phyloP scores from a whole-genome alignment of 1,284 basidiomycete species.

The Anthracocystis setariae region DNA sequence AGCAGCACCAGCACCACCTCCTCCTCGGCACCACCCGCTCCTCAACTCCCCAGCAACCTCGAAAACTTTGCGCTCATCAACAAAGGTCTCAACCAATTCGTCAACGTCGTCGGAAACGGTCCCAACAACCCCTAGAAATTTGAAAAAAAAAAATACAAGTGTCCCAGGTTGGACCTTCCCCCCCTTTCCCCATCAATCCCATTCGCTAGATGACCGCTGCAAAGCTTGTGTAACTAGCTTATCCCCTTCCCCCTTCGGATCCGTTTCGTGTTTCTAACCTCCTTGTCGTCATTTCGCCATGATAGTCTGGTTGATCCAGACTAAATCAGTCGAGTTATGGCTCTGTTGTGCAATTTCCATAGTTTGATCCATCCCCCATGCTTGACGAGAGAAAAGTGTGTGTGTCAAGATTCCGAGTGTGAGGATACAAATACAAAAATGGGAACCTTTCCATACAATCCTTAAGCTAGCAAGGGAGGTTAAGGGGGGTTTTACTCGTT shows the following conservation, averaged over 20 bases:
- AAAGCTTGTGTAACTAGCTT: neutral
- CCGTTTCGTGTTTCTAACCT: no score
- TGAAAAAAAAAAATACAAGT: no score
- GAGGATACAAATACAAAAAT: neutral
- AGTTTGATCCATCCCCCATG: no score
- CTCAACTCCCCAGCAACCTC: conserved; percentile 20
- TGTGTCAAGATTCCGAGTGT: no score
- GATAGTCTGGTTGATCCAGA: no score
- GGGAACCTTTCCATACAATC: neutral
- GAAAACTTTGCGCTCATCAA: conserved; percentile 41
- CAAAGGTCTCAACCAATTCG: conserved; percentile 41
- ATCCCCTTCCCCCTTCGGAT: neutral
- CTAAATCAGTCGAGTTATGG: no score
- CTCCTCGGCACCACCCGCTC: neutral
- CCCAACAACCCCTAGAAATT: no score
- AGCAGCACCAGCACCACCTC: neutral
- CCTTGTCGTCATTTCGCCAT: no score
- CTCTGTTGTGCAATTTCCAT: no score
- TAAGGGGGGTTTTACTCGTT: conserved; percentile 16
- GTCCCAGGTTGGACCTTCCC: no score
- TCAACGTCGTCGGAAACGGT: conserved; percentile 30
- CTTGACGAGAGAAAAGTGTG: no score
- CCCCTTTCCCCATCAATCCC: neutral
- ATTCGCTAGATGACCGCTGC: neutral
- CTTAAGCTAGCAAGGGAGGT: no score